phyloP scores from a whole-genome alignment of 192 early-diverging fungal genomes.

The Coemansia sp. region DNA sequence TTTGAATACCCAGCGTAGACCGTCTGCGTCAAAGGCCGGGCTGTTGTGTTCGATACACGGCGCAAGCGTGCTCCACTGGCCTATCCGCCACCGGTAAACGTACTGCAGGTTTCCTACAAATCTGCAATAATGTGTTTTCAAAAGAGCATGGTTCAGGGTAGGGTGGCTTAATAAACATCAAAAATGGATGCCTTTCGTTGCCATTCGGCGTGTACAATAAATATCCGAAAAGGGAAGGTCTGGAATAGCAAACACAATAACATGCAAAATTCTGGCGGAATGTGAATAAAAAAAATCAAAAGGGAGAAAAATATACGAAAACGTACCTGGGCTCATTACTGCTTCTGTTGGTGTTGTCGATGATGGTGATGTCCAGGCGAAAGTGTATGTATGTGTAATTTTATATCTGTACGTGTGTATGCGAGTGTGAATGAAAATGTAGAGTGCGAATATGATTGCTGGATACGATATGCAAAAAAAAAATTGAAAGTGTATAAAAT shows the following conservation, averaged over 20 bases:
- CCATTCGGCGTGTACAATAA: background rate
- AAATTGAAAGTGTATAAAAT: background rate
- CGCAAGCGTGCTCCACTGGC: conserved; percentile 48
- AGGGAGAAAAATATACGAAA: background rate
- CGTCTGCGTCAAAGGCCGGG: conserved; percentile 47
- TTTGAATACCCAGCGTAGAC: conserved; percentile 52
- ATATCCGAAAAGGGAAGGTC: background rate
- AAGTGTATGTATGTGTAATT: background rate
- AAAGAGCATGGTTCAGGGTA: too few species aligned
- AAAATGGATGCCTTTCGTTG: background rate
- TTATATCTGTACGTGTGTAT: conserved; percentile 1
- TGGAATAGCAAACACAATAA: background rate
- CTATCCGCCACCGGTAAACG: conserved; percentile 54
- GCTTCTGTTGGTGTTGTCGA: too few species aligned
- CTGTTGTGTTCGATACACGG: conserved; percentile 53
- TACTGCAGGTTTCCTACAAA: conserved; percentile 28
- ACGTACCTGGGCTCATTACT: background rate
- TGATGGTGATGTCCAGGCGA: background rate
- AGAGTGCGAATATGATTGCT: background rate
- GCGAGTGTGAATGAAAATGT: background rate
- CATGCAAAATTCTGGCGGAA: too few species aligned
- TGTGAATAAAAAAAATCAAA: background rate
- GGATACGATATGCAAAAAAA: background rate
- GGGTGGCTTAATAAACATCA: background rate
- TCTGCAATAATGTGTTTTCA: background rate